Evolutionary conservation across 2,329 filamentous ascomycete genomes (phyloP), one percentile per base, ranked within the genome.

Genomic region (Epichloe sylvatica): DNA sequence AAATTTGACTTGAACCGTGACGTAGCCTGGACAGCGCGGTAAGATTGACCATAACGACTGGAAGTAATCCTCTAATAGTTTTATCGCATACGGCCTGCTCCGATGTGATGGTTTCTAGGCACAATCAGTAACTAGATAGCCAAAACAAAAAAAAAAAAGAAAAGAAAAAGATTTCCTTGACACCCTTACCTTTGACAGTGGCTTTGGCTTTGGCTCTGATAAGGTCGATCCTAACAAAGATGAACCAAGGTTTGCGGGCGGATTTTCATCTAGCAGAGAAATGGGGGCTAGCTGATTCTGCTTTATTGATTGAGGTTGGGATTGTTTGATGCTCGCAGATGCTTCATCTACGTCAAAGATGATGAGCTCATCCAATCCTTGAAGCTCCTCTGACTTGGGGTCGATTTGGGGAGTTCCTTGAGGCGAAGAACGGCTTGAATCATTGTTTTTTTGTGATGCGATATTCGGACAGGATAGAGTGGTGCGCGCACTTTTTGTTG

Each of bases 1-100:
- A 42, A 65, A 60, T 13, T 53, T 53, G 33, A 60, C 50, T 38
- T 58, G 52, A 8, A 65, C 40, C 5, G 50, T 53, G 13, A 63
- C 36, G 7, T 49, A 46, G 1, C 63, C 63, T 6, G 63, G 59
- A 0, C 51, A 52, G 7, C 56, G 36, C 44, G 57, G 54, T 15
- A 64, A 42, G 6, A 60, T 33, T 6, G 49, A 46, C 2, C 58
- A 41, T 17, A 61, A 33, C 1, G 53, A 45, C 6, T 45, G 55
- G 36, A 48, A 50, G 45, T 9, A 4, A 33, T 47, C 59, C 51
- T 9, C 53, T 39, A 50, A 4, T 15, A 53, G 21, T 6, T 46
- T 42, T 4, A 58, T 13, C 15, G 57, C 43, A 34, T 53, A 51
- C 8, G 33, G 54, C 36, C 50, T 54, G 41, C 23, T 38, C 33